These are phyloP conservation scores for Ceratobasidium sp. DNA, from an alignment of 1,284 basidiomycete species.

Conservation along the genomic window DNA sequence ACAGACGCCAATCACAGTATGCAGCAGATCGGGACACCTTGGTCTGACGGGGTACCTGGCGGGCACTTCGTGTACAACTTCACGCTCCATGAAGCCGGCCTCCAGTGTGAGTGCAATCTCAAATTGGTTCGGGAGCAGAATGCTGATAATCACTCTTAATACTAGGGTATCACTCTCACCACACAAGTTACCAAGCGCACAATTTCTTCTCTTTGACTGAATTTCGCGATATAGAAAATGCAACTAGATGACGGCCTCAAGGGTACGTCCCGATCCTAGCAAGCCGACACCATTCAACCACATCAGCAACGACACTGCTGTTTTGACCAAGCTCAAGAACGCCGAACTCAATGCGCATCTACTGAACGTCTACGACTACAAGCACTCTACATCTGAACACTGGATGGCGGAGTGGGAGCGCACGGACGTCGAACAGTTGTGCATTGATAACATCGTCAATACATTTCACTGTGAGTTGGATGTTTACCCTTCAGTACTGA, in stretches of 20 bases:
- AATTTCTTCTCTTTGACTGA: not conserved
- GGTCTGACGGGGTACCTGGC: slow-evolving; percentile 44
- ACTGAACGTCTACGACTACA: slow-evolving; percentile 42
- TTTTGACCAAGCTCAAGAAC: slow-evolving; percentile 15
- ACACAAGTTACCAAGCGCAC: not conserved
- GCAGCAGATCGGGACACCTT: slow-evolving; percentile 37
- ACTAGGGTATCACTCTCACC: slow-evolving; percentile 26
- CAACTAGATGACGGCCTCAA: slow-evolving; percentile 41
- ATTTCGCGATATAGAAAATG: slow-evolving; percentile 5
- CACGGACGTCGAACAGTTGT: slow-evolving; percentile 42
- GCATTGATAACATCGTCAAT: slow-evolving; percentile 45
- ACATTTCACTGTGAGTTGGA: not conserved
- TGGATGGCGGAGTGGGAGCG: slow-evolving; percentile 43
- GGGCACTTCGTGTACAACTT: slow-evolving; percentile 9
- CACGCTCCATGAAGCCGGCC: slow-evolving; percentile 1
- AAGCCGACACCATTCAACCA: slow-evolving; percentile 38
- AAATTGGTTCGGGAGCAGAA: not conserved
- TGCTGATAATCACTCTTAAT: not conserved
- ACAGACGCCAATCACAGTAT: slow-evolving; percentile 10
- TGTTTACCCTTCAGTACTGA: no score
- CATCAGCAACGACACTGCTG: slow-evolving; percentile 28
- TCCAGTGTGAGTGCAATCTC: not conserved
- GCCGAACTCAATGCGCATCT: slow-evolving; percentile 35
- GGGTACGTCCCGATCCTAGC: slow-evolving; percentile 23
- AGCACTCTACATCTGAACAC: slow-evolving; percentile 42